phyloP scores from a whole-genome alignment of 257 asterid genomes.

The Thymus mandschuricus region DNA sequence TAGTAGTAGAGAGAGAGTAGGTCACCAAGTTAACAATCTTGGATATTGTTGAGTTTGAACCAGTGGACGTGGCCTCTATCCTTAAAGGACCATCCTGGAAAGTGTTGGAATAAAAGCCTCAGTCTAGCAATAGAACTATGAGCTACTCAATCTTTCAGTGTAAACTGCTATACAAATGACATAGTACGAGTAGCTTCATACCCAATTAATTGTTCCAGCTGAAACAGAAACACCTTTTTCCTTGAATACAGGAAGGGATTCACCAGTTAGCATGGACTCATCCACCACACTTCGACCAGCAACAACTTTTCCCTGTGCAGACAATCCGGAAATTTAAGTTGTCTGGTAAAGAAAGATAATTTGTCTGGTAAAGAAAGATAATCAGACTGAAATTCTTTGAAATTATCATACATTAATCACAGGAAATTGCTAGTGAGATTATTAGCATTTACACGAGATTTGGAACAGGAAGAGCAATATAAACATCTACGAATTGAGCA shows the following conservation, averaged over 20 bases:
- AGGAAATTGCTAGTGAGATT: conserved; percentile 4
- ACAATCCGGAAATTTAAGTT: conserved; percentile 31
- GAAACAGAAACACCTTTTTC: conserved; percentile 81
- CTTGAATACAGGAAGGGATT: conserved; percentile 96
- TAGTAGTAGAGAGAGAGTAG: conserved; percentile 14
- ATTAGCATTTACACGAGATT: conserved; percentile 19
- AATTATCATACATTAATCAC: neutral
- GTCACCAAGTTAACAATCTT: conserved; percentile 92
- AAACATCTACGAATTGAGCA: neutral
- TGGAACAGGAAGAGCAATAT: neutral
- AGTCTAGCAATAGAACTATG: conserved; percentile 26
- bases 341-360: conserved; percentile 32
- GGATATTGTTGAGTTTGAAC: conserved; percentile 92
- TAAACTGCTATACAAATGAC: conserved; percentile 10
- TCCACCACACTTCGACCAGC: conserved; percentile 99
- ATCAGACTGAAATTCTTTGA: neutral
- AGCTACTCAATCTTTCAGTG: neutral
- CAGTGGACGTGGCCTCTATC: conserved; percentile 86
- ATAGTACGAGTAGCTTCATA: conserved; percentile 43
- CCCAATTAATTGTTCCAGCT: conserved; percentile 98
- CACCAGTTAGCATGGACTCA: conserved; percentile 99
- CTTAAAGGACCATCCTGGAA: conserved; percentile 94
- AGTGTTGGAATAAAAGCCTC: conserved; percentile 33
- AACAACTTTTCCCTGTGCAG: conserved; percentile 76
- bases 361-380: conserved; percentile 33